These are phyloP conservation scores for Linnemannia schmuckeri DNA, from an alignment of 192 early-diverging fungal species.

Conservation along the genomic window DNA sequence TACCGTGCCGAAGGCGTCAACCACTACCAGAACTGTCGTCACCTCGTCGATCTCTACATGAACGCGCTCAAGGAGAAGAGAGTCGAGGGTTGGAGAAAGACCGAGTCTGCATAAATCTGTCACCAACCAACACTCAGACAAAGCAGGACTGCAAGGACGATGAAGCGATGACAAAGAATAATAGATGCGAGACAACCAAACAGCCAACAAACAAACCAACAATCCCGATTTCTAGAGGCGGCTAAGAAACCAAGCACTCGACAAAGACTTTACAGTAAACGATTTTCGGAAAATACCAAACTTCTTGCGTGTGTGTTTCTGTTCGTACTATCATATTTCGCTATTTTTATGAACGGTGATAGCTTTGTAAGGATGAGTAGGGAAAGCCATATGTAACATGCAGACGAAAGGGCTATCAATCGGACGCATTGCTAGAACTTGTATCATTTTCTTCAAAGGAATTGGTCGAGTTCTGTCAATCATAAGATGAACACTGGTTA, in stretches of 20 bases:
- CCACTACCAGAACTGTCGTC: constrained; percentile 92
- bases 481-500: not conserved
- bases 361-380: not conserved
- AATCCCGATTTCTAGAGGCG: constrained; percentile 5
- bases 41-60: constrained; percentile 86
- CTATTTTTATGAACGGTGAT: not conserved
- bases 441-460: constrained; percentile 13
- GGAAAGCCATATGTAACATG: not conserved
- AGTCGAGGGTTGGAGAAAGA: constrained; percentile 68
- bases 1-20: constrained; percentile 94
- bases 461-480: constrained; percentile 44
- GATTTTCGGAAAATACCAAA: constrained; percentile 5
- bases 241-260: not conserved
- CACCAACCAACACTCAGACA: not conserved
- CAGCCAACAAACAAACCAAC: not conserved
- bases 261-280: not conserved
- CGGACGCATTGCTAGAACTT: no score
- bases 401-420: not conserved
- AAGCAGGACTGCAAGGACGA: not conserved
- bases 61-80: constrained; percentile 68
- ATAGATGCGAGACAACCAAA: not conserved
- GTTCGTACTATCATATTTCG: not conserved
- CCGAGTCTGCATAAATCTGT: constrained; percentile 49
- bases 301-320: not conserved
- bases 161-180: not conserved